Evolutionary conservation across 352 stramenopile species (phyloP), one percentile per base, ranked within the genome.

Genomic region (Aphanomyces euteiches): DNA sequence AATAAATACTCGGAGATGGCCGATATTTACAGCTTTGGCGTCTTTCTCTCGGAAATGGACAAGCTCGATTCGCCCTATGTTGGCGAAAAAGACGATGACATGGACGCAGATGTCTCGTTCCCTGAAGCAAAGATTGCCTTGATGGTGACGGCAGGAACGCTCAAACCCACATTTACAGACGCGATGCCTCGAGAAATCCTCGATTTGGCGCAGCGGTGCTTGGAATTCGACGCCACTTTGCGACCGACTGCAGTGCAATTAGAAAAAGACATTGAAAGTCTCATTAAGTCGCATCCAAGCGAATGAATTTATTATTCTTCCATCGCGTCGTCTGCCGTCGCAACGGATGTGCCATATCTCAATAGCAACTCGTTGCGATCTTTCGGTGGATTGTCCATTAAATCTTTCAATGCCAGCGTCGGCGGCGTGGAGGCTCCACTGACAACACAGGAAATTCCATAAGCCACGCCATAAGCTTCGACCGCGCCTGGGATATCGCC

Each of bases 311-410:
- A n/a, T 50, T n/a, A n/a, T 50, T 50, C 10, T 50, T 50, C 43
- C 43, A 50, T 50, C 43, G 17, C 17, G 43, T 50, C 17, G 43
- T 50, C 43, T 1, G 28, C 28, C 28, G 28, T 28, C 28, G 28
- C 28, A 28, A 2, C 28, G 0, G 28, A 28, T 28, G 10, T 50
- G 17, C 43, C 78, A 66, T 89, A 90, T 37, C 87, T 47, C 68
- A 80, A 69, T 28, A 82, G 80, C 60, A 92, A 67, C 64, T 90
- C 83, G 37, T 87, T 69, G 2, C 78, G 76, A 36, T 75, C 81
- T 56, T 81, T 68, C 34, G 84, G 84, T 15, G 82, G 81, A 12
- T 77, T 83, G 57, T 90, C 77, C 75, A 85, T 79, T 28, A 90
- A 74, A 15, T 79, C 72, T 57, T 79, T 73, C 47, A 92, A 71